phyloP scores from a whole-genome alignment of 1,284 basidiomycete species.

The Sporisorium scitamineum region DNA sequence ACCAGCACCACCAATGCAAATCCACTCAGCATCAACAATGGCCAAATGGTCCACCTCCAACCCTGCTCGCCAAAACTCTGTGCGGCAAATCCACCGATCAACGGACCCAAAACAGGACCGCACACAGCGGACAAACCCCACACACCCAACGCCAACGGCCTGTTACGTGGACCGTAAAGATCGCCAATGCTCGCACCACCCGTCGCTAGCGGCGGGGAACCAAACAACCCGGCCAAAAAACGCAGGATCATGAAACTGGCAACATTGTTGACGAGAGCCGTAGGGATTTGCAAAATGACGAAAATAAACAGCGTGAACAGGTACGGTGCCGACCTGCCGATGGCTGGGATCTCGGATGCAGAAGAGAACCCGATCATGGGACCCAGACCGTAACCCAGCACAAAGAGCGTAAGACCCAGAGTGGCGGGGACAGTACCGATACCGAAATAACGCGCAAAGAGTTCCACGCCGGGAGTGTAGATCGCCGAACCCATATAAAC shows the following conservation, averaged over 20 bases:
- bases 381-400: conserved; percentile 54
- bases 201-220: conserved; percentile 56
- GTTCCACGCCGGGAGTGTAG: conserved; percentile 74
- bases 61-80: conserved; percentile 36
- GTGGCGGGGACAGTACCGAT: conserved; percentile 36
- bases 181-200: conserved; percentile 61
- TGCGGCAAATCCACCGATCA: conserved; percentile 57
- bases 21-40: conserved; percentile 68
- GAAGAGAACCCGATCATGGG: conserved; percentile 66
- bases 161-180: conserved; percentile 26
- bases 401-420: conserved; percentile 54
- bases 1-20: conserved; percentile 54
- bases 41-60: conserved; percentile 68
- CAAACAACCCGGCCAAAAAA: conserved; percentile 58
- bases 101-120: conserved; percentile 55
- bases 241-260: conserved; percentile 56
- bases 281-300: conserved; percentile 51
- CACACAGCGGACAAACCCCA: conserved; percentile 52
- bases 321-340: conserved; percentile 57
- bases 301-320: conserved; percentile 51
- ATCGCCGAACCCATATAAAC: conserved; percentile 76
- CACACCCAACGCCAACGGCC: conserved; percentile 48
- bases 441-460: conserved; percentile 64
- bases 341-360: conserved; percentile 66
- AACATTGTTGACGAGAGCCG: conserved; percentile 36